Conservation (phyloP, 176 grass and related monocot genomes). For the barley (Hordeum vulgare) region DNA sequence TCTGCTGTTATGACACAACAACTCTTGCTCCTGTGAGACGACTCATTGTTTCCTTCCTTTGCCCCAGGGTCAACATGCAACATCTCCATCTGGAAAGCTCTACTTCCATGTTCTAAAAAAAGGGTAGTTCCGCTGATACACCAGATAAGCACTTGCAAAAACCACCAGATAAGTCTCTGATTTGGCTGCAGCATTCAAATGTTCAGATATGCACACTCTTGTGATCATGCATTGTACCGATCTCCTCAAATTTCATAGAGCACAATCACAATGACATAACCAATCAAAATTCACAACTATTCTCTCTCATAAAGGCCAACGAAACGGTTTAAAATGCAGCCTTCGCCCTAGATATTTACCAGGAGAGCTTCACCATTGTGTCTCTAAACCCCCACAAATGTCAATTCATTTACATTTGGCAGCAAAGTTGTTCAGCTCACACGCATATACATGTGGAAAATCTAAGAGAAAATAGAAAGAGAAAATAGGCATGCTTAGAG, state of each 20-base stretch:
- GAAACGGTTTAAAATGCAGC: not conserved
- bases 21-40: not conserved
- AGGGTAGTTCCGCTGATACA: not conserved
- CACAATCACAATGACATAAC: not conserved
- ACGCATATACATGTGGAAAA: not conserved
- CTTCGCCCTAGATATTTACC: not conserved
- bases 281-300: too few species aligned
- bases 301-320: not conserved
- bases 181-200: not conserved
- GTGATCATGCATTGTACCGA: not conserved
- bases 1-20: not conserved
- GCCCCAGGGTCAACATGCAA: not conserved
- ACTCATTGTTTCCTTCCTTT: not conserved
- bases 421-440: not conserved
- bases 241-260: not conserved
- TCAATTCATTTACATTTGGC: not conserved
- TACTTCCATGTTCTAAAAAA: not conserved
- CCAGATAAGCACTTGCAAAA: not conserved
- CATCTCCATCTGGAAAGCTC: not conserved
- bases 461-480: not conserved
- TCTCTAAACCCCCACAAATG: not conserved
- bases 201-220: not conserved
- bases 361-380: not conserved
- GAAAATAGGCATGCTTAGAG: not conserved
- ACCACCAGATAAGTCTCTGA: not conserved